Percentiles rank a stretch among this genome's conserved stretches.
Conservation (phyloP, 169 alveolate species). For the Plasmodium cynomolgi region DNA sequence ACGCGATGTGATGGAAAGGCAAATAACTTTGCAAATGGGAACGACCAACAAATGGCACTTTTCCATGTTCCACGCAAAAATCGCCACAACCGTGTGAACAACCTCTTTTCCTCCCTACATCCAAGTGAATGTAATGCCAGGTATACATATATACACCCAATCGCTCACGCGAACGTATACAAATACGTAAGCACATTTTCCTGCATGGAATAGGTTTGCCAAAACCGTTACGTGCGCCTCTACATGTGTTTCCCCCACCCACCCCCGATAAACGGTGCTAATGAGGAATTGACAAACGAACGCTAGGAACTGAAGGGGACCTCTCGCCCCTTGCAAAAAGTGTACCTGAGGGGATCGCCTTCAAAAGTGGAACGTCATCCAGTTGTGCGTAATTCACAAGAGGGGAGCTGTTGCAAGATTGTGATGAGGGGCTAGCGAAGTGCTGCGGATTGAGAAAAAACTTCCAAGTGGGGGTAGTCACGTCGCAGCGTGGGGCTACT, state of each 20-base stretch:
- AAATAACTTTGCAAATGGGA: background rate
- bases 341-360: background rate
- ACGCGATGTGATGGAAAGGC: background rate
- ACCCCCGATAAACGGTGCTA: background rate
- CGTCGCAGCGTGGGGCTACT: background rate
- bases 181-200: background rate
- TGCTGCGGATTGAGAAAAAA: background rate
- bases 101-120: background rate
- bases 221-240: background rate
- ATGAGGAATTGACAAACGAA: background rate
- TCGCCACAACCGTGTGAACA: background rate
- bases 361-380: background rate
- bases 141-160: background rate
- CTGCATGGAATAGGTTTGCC: background rate
- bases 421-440: background rate
- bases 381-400: background rate
- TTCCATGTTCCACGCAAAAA: background rate
- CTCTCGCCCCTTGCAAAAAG: background rate
- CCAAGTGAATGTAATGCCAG: background rate
- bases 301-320: background rate
- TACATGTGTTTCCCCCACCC: background rate
- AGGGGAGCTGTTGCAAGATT: background rate
- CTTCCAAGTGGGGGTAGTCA: background rate
- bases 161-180: background rate
- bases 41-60: background rate